Evolutionary conservation across 1,284 basidiomycete species (phyloP), one percentile per base, ranked within the genome.

Genomic region (Malassezia yamatoensis): DNA sequence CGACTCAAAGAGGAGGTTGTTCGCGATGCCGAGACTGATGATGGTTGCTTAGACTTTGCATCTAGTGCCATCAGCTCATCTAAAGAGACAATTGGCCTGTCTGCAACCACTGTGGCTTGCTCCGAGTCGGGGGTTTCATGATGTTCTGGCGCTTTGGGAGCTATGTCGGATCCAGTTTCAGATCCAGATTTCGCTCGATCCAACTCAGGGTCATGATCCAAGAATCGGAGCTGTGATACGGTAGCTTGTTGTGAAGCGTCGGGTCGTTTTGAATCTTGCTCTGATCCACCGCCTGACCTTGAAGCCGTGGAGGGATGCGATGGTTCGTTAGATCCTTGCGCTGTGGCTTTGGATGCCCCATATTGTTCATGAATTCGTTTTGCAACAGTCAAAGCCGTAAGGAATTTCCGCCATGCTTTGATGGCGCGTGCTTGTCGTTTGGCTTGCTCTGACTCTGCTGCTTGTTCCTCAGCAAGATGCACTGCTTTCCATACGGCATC

Each of bases 401-500:
- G 81, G 33, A 98, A 81, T 63, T 85, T 84, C 43, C 60, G 82
- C 94, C 94, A 98, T 41, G 85, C 82, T 76, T 90, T 91, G 63
- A 94, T 77, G 1, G 85, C 86, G 21, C 83, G 81, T 52, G 90
- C 88, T 65, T 87, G 82, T 55, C 81, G 81, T 75, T 90, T 91
- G 1, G 78, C 79, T 35, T 81, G 80, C 54, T 86, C 85, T 12
- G 44, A 24, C 6, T 21, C 34, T 2, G 43, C 50, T 8, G 45
- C 54, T 67, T 84, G 87, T 74, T 88, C 82, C 60, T 85, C 83
- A 1, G 84, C 85, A 33, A 83, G 81, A 58, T 84, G 83, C 64
- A 88, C 85, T 10, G 85, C 82, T 76, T 86, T 85, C 81, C 83
- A 85, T 64, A 85, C 94, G 1, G 89, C 89, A 84, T 90, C 87